Percentiles rank a stretch among this genome's conserved stretches.
Evolutionary conservation across 2,329 filamentous ascomycete species (phyloP).

Genomic region (Teratosphaeria pseudoeucalypti): DNA sequence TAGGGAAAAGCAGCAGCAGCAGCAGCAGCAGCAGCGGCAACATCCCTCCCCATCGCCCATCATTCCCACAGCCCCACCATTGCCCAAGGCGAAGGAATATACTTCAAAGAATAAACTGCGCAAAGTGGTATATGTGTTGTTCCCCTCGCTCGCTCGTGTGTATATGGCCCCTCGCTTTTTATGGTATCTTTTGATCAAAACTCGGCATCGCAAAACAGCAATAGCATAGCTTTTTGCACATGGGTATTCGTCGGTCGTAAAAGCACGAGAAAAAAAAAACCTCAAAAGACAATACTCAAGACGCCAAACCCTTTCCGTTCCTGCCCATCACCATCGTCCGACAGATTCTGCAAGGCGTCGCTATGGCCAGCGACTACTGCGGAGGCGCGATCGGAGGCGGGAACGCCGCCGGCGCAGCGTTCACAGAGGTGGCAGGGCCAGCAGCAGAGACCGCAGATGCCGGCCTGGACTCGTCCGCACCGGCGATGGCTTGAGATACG

Average conservation of each 20-base stretch:
- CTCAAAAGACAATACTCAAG: background rate
- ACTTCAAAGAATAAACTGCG: background rate
- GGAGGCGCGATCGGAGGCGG: constrained; percentile 30
- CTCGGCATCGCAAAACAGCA: background rate
- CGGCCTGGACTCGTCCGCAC: background rate
- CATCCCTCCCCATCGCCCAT: background rate
- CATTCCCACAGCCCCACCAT: background rate
- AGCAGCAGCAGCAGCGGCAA: background rate
- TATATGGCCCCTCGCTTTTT: background rate
- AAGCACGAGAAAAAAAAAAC: background rate
- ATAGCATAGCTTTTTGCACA: constrained; percentile 1
- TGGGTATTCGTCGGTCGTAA: constrained; percentile 3
- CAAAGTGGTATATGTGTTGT: background rate
- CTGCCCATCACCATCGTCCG: background rate
- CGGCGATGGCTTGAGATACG: background rate
- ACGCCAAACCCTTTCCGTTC: background rate
- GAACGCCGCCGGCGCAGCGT: constrained; percentile 14
- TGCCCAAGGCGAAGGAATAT: background rate
- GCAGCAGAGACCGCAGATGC: background rate
- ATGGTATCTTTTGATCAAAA: background rate
- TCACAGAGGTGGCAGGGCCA: background rate
- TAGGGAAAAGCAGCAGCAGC: background rate
- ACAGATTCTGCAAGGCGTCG: background rate
- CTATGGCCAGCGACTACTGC: constrained; percentile 17
- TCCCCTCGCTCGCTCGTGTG: background rate